A percentile compares a stretch with the other conserved stretches of the same genome.
Conservation (phyloP, 2,329 filamentous ascomycete genomes). For the Macrophomina tecta region DNA sequence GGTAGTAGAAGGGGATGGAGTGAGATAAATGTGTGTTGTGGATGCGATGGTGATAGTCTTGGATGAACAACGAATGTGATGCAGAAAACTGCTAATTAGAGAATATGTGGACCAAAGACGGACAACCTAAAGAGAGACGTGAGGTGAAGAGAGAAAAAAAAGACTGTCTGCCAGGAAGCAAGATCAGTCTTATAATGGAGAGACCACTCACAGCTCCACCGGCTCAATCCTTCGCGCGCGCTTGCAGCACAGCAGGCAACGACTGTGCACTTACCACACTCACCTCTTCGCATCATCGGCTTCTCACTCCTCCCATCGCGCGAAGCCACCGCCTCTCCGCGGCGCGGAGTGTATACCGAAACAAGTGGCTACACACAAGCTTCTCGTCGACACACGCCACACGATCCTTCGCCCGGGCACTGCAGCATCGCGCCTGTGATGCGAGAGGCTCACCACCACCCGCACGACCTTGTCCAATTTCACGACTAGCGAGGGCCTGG, state of each 20-base stretch:
- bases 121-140: constrained; percentile 20
- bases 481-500: not conserved
- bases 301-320: not conserved
- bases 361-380: constrained; percentile 3
- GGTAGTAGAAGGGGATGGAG: not conserved
- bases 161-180: not conserved
- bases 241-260: constrained; percentile 3
- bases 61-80: constrained; percentile 10
- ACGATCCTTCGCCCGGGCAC: not conserved
- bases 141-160: not conserved
- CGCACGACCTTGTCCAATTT: constrained; percentile 9
- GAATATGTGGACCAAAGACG: not conserved
- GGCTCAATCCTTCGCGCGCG: constrained; percentile 19
- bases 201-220: not conserved
- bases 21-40: not conserved
- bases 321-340: not conserved
- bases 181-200: constrained; percentile 1
- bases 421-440: constrained; percentile 4
- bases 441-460: constrained; percentile 1
- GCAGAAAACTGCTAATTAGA: constrained; percentile 15
- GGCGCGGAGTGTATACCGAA: not conserved
- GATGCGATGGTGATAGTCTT: not conserved
- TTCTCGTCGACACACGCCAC: constrained; percentile 10
- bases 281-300: constrained; percentile 3
- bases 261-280: not conserved